Evolutionary conservation across 495 filamentous ascomycete genomes (phyloP).

Genomic region (Lophium mytilinum): DNA sequence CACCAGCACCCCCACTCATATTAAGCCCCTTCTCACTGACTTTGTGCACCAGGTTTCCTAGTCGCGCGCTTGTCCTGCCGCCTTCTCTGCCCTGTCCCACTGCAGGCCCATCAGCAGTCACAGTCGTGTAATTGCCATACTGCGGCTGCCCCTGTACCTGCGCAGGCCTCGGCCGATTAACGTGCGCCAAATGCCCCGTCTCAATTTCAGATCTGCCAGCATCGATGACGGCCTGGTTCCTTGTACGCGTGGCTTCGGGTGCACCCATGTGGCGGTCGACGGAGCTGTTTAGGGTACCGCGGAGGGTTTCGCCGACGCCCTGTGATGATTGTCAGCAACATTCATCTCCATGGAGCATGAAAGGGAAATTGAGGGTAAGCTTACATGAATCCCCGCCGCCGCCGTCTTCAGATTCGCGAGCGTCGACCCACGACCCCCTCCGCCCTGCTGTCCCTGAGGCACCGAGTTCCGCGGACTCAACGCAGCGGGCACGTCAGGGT

Average conservation of each 20-base stretch:
- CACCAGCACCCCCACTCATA: neutral
- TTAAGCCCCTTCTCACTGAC: neutral
- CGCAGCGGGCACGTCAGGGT: neutral
- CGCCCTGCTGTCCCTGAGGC: conserved; percentile 2
- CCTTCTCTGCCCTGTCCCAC: neutral
- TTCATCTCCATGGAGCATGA: neutral
- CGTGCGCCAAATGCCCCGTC: conserved; percentile 8
- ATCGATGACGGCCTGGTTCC: conserved; percentile 13
- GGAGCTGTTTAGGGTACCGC: conserved; percentile 16
- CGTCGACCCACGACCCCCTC: neutral
- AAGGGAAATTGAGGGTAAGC: neutral
- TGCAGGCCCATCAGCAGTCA: neutral
- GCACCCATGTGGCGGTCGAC: conserved; percentile 14
- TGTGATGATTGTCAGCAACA: neutral
- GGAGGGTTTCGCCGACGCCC: conserved; percentile 23
- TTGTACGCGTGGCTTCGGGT: conserved; percentile 1
- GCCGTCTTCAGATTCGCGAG: conserved; percentile 20
- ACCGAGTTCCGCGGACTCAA: conserved; percentile 4
- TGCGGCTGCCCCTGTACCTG: neutral
- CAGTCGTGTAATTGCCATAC: neutral
- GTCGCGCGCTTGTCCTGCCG: conserved; percentile 2
- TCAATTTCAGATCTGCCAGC: conserved; percentile 17
- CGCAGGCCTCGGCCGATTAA: neutral
- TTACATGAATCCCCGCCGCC: conserved; percentile 23
- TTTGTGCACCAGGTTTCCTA: conserved; percentile 15